phyloP scores from a whole-genome alignment of 352 stramenopile genomes.

The Globisporangium nagaii region DNA sequence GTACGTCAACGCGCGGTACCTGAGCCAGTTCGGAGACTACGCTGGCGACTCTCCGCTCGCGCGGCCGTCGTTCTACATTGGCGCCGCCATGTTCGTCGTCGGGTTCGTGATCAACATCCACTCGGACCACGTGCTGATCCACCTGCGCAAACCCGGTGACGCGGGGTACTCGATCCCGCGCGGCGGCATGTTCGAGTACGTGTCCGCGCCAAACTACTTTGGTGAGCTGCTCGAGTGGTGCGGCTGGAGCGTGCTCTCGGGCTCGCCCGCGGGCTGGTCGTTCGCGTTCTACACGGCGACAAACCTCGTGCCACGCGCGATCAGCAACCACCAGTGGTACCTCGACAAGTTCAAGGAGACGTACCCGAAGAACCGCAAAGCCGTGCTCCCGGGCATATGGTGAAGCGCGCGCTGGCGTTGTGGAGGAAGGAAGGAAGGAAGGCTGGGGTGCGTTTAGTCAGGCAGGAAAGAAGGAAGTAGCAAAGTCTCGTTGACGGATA shows the following conservation, averaged over 20 bases:
- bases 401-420: slow-evolving; percentile 11
- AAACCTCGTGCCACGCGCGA: slow-evolving; percentile 39
- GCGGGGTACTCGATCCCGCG: slow-evolving; percentile 52
- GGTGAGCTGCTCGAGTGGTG: slow-evolving; percentile 72
- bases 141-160: slow-evolving; percentile 52
- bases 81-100: slow-evolving; percentile 37
- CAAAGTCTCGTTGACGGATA: too few relatives aligned
- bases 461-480: too few relatives aligned
- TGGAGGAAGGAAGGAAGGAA: too few relatives aligned
- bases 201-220: slow-evolving; percentile 77
- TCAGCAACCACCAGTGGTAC: slow-evolving; percentile 55
- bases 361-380: slow-evolving; percentile 30
- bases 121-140: slow-evolving; percentile 63
- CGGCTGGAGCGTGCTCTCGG: slow-evolving; percentile 54
- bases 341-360: slow-evolving; percentile 44
- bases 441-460: too few relatives aligned
- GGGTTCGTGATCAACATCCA: slow-evolving; percentile 61
- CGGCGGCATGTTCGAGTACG: slow-evolving; percentile 58
- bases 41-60: slow-evolving; percentile 20
- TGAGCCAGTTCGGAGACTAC: slow-evolving; percentile 62
- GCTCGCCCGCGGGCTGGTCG: slow-evolving; percentile 43
- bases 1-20: slow-evolving; percentile 62
- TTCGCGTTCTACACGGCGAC: slow-evolving; percentile 46
- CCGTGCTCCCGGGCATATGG: slow-evolving; percentile 35
- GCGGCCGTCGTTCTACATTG: slow-evolving; percentile 47